A percentile compares a stretch with the other conserved stretches of the same genome.
phyloP scores from a whole-genome alignment of 805 yeast species.

The Sugiyamaella lignohabitans region DNA sequence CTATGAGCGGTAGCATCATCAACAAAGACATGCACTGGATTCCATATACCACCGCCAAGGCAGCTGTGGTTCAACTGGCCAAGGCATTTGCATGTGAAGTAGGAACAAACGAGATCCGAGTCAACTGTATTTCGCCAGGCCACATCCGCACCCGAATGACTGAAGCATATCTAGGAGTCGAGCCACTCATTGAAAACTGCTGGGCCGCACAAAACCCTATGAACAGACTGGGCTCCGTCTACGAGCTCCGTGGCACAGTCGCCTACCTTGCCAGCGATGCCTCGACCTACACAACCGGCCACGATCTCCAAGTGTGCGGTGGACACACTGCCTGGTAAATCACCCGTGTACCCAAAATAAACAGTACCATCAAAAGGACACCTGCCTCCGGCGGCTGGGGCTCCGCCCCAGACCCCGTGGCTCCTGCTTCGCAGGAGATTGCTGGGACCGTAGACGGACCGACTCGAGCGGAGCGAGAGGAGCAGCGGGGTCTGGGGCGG shows the following conservation, averaged over 20 bases:
- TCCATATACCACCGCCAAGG: constrained; percentile 35
- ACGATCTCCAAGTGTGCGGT: constrained; percentile 54
- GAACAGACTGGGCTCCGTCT: constrained; percentile 57
- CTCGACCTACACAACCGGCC: constrained; percentile 51
- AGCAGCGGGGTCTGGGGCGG: not conserved
- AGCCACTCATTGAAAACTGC: constrained; percentile 41
- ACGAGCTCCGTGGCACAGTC: constrained; percentile 53
- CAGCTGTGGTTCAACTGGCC: constrained; percentile 33
- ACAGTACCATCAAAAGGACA: no score
- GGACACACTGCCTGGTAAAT: constrained; percentile 33
- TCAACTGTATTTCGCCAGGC: constrained; percentile 53
- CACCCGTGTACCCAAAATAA: no score
- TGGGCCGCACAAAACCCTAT: constrained; percentile 40
- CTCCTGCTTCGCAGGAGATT: not conserved
- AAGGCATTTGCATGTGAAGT: constrained; percentile 48
- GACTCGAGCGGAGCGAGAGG: constrained; percentile 1
- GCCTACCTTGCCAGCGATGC: constrained; percentile 48
- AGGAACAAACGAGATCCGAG: constrained; percentile 48
- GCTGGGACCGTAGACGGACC: no score
- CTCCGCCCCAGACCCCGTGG: not conserved
- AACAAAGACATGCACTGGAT: constrained; percentile 44
- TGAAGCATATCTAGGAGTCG: constrained; percentile 45
- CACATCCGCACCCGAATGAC: constrained; percentile 56
- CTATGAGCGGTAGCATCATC: constrained; percentile 70
- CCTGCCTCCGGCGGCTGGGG: not conserved